Evolutionary conservation across 441 rosid genomes (phyloP).

Genomic region (Croton laevigatus): DNA sequence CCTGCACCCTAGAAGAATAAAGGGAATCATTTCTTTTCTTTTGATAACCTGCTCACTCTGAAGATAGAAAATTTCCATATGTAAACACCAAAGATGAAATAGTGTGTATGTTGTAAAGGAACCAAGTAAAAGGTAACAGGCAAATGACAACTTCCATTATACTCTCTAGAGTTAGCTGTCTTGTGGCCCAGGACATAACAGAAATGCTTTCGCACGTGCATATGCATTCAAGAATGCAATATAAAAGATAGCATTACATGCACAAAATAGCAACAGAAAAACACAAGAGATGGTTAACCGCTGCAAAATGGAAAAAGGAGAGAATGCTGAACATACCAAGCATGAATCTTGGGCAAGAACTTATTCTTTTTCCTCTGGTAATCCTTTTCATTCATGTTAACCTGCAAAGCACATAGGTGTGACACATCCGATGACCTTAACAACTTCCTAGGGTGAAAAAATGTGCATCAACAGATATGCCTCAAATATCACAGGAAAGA

Average conservation of each 20-base stretch:
- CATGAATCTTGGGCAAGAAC: constrained; percentile 96
- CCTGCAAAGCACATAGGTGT: constrained; percentile 38
- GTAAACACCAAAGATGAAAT: not conserved
- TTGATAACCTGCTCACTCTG: not conserved
- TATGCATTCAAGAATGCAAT: not conserved
- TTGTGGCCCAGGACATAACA: not conserved
- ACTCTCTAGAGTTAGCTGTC: not conserved
- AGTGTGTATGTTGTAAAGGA: not conserved
- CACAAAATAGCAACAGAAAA: not conserved
- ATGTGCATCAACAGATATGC: not conserved
- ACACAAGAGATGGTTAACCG: not conserved
- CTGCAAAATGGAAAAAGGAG: not conserved
- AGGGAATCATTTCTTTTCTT: not conserved
- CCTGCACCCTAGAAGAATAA: constrained; percentile 76
- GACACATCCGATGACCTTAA: not conserved
- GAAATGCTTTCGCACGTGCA: not conserved
- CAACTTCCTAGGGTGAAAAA: not conserved
- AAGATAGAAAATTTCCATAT: not conserved
- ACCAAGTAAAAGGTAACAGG: not conserved
- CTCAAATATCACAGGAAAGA: not conserved
- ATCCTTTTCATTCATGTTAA: constrained; percentile 94
- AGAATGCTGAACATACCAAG: constrained; percentile 54
- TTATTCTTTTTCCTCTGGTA: constrained; percentile 98
- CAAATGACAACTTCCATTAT: not conserved
- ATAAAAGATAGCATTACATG: not conserved